Base-by-base conservation (phyloP, 345 rosid species). In the Pistacia vera region DNA sequence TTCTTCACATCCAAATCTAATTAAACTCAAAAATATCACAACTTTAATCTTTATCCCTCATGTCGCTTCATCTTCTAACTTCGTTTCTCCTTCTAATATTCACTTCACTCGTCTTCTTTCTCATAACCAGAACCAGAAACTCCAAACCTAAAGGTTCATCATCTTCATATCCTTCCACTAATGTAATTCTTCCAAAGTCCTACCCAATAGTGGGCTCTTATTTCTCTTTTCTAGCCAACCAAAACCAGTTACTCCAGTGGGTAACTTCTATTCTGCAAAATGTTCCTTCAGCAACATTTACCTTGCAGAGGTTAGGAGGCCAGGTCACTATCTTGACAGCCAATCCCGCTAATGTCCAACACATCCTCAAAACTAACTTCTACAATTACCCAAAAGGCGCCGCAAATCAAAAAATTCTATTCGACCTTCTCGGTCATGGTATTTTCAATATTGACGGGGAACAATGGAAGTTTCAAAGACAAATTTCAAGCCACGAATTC, bases 381-480 rank as follows among this genome's bases (percentile, higher is more conserved):
- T 73, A 74, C 7, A 55, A 74, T 71, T 92, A 90, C 84, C 86
- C 80, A 0, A 94, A 90, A 82, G 97, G 94, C 3, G 76, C 57
- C 1, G 44, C 58, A 5, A 73, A 77, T 14, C 80, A 68, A 17
- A 8, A 44, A 3, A 3, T 41, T 35, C 87, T 92, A 6, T 83
- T 64, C 3, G 96, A 91, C 84, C 77, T 94, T 66, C 92, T 92
- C 3, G 93, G 98, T 36, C 68, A 82, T 7, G 97, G 98, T 9
- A 91, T 92, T 71, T 92, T 94, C 70, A 92, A 88, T 74, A 77
- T 81, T 3, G 88, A 94, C 33, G 97, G 92, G 0, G 91, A 84
- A 0, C 73, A 81, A 57, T 92, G 93, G 97, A 89, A 41, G 44
- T 41, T 41, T 41, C 44, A 41, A 41, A 41, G 44, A 41, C 44